phyloP scores from a whole-genome alignment of 495 filamentous ascomycete species.

The Penicillium salamii region DNA sequence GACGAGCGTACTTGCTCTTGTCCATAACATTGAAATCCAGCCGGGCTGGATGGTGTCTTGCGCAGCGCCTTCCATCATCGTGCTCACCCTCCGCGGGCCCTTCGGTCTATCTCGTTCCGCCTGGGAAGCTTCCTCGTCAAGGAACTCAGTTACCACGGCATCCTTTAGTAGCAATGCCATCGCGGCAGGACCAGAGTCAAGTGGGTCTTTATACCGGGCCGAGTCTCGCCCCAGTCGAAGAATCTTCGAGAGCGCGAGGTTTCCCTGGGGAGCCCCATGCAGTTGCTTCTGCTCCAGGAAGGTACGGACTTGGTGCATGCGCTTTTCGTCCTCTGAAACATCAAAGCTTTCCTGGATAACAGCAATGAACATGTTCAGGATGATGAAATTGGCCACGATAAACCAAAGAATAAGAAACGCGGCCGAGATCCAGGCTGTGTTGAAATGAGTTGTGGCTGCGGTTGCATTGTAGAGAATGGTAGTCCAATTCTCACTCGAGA shows the following conservation, averaged over 20 bases:
- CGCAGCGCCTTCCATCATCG: conserved; percentile 18
- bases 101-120: conserved; percentile 19
- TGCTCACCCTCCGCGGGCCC: conserved; percentile 24
- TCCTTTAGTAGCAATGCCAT: conserved; percentile 96
- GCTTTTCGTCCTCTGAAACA: conserved; percentile 98
- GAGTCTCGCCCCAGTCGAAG: conserved; percentile 71
- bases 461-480: conserved; percentile 81
- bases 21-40: conserved; percentile 55
- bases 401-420: conserved; percentile 94
- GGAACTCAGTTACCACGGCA: conserved; percentile 88
- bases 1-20: conserved; percentile 49
- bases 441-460: conserved; percentile 52
- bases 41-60: conserved; percentile 48
- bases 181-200: conserved; percentile 83
- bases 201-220: conserved; percentile 67
- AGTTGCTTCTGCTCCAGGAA: conserved; percentile 92
- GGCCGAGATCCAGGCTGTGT: conserved; percentile 90
- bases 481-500: conserved; percentile 99
- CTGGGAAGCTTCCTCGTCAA: conserved; percentile 62
- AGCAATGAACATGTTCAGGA: conserved; percentile 99
- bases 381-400: conserved; percentile 90
- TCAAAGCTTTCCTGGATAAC: conserved; percentile 99
- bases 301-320: conserved; percentile 88
- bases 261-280: conserved; percentile 60
- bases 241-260: conserved; percentile 83